A percentile compares a stretch with the other conserved stretches of the same genome.
These are phyloP conservation scores for Benincasa hispida DNA, from an alignment of 306 rosid species.

Conservation along the genomic window DNA sequence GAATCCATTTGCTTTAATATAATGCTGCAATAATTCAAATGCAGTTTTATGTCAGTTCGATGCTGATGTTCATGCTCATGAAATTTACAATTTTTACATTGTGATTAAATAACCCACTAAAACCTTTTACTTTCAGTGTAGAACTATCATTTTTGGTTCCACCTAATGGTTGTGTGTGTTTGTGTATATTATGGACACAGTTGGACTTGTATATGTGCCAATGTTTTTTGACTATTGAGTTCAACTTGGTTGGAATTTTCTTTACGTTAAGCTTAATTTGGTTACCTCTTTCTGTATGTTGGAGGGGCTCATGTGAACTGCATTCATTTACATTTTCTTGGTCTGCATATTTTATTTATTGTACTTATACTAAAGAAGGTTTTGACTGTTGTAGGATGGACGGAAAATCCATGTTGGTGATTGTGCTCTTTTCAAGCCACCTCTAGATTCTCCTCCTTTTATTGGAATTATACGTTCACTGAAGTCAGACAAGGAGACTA, in stretches of 20 bases:
- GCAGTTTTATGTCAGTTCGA: not conserved
- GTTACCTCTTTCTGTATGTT: not conserved
- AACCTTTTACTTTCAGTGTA: not conserved
- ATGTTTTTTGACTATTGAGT: not conserved
- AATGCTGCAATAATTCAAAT: not conserved
- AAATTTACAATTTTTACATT: not conserved
- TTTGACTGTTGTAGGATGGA: conserved; percentile 48
- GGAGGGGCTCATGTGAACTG: not conserved
- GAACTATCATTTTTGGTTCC: not conserved
- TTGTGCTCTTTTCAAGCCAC: conserved; percentile 94
- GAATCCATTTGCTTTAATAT: not conserved
- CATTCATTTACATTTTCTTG: not conserved
- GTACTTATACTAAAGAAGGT: not conserved
- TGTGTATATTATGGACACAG: not conserved
- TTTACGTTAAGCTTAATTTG: not conserved
- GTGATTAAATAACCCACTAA: not conserved
- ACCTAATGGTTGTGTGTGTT: not conserved
- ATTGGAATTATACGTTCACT: conserved; percentile 81
- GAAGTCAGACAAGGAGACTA: conserved; percentile 32
- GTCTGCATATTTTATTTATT: not conserved
- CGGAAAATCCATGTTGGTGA: conserved; percentile 86
- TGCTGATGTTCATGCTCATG: not conserved
- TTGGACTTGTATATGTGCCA: not conserved
- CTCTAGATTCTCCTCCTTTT: conserved; percentile 78
- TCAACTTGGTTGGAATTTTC: not conserved